These are phyloP conservation scores for Xylaria sp. DNA, from an alignment of 2,329 filamentous ascomycete species.

Conservation along the genomic window DNA sequence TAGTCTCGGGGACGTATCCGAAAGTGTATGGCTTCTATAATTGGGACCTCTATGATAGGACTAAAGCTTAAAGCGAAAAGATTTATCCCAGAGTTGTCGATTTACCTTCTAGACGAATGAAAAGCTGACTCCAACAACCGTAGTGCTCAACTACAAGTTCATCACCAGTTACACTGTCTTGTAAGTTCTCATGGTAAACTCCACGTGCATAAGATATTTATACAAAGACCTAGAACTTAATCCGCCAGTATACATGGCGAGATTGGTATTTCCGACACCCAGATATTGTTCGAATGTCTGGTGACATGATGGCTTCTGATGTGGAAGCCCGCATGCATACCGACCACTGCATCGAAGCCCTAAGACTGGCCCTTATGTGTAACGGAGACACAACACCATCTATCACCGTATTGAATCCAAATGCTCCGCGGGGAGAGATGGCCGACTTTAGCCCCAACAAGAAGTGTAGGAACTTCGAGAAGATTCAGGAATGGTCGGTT, in stretches of 20 bases:
- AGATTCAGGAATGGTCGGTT: constrained; percentile 27
- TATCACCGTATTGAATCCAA: constrained; percentile 25
- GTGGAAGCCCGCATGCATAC: constrained; percentile 32
- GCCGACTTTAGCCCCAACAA: constrained; percentile 23
- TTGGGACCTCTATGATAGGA: neutral
- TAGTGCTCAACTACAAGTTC: constrained; percentile 28
- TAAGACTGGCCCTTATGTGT: constrained; percentile 27
- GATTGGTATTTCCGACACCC: constrained; percentile 32
- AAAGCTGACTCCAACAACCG: neutral
- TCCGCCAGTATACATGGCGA: constrained; percentile 34
- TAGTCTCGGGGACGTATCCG: neutral
- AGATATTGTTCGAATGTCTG: constrained; percentile 26
- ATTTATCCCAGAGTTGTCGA: neutral
- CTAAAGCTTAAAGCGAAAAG: neutral
- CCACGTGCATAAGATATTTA: neutral
- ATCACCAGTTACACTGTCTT: constrained; percentile 29
- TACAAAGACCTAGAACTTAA: constrained; percentile 15
- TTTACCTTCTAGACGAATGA: neutral
- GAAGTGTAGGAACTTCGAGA: constrained; percentile 28
- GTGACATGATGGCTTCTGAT: constrained; percentile 26
- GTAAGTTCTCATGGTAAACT: neutral
- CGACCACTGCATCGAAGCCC: constrained; percentile 28
- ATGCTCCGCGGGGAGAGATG: constrained; percentile 26
- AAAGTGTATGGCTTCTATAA: neutral
- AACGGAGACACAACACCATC: constrained; percentile 27